Evolutionary conservation across 2,329 filamentous ascomycete species (phyloP).

Genomic region (Dactylellina leptospora): DNA sequence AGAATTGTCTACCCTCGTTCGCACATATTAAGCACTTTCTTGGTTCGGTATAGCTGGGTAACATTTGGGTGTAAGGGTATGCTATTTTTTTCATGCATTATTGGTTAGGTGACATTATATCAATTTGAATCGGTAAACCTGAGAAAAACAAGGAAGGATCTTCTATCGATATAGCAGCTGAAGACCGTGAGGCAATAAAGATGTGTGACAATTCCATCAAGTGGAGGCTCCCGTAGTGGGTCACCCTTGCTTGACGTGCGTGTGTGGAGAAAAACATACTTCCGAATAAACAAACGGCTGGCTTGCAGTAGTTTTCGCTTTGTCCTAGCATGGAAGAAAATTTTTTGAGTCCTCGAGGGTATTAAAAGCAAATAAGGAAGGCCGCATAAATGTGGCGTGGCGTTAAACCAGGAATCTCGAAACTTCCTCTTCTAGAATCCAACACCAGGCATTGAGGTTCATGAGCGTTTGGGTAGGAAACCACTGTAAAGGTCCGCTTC

Average conservation of each 20-base stretch:
- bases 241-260: neutral
- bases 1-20: constrained; percentile 15
- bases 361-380: constrained; percentile 51
- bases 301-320: constrained; percentile 16
- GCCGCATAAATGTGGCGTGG: constrained; percentile 44
- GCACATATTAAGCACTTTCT: constrained; percentile 33
- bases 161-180: constrained; percentile 32
- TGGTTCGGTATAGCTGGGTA: constrained; percentile 36
- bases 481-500: constrained; percentile 5
- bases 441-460: constrained; percentile 15
- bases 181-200: constrained; percentile 28
- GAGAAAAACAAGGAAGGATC: constrained; percentile 44
- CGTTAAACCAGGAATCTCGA: constrained; percentile 16
- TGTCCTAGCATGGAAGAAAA: constrained; percentile 36
- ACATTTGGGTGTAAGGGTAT: constrained; percentile 21
- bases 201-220: too few relatives aligned
- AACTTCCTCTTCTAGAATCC: constrained; percentile 46
- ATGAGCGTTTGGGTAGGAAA: constrained; percentile 5
- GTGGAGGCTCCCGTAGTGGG: too few relatives aligned
- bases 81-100: constrained; percentile 27
- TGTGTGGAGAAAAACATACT: constrained; percentile 8
- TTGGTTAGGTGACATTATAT: constrained; percentile 38
- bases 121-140: constrained; percentile 20
- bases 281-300: constrained; percentile 29
- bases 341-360: constrained; percentile 22